Percentiles rank a stretch among this genome's conserved stretches.
phyloP scores from a whole-genome alignment of 495 filamentous ascomycete genomes.

The Trichoderma virens region DNA sequence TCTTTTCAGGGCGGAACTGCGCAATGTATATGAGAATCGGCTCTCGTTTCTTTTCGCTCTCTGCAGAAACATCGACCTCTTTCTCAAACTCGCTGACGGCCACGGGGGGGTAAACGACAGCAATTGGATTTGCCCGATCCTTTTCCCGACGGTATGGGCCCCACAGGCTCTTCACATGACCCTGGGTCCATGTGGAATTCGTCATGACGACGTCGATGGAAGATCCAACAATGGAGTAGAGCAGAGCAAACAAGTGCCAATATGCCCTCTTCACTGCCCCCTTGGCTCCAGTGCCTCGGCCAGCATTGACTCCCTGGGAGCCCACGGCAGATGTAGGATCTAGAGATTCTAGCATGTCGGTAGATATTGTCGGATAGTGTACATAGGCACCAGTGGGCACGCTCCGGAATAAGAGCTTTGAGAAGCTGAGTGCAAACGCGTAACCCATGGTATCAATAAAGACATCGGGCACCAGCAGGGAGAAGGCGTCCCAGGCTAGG shows the following conservation, averaged over 20 bases:
- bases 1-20: constrained; percentile 96
- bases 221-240: constrained; percentile 75
- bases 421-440: constrained; percentile 76
- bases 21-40: constrained; percentile 81
- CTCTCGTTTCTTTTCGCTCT: constrained; percentile 58
- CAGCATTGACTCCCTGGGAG: constrained; percentile 75
- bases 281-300: constrained; percentile 59
- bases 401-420: constrained; percentile 69
- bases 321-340: constrained; percentile 48
- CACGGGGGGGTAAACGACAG: constrained; percentile 84
- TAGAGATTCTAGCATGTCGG: constrained; percentile 88
- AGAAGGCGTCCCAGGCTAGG: constrained; percentile 89
- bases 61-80: constrained; percentile 57
- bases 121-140: constrained; percentile 37
- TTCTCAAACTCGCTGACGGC: constrained; percentile 75
- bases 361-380: constrained; percentile 96
- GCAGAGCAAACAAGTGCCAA: constrained; percentile 74
- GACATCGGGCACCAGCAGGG: constrained; percentile 81
- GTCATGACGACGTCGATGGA: constrained; percentile 91
- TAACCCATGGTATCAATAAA: constrained; percentile 99
- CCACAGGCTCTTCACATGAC: constrained; percentile 78
- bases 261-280: constrained; percentile 67
- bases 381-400: constrained; percentile 91
- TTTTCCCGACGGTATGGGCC: constrained; percentile 43
- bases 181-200: constrained; percentile 89